Conservation (phyloP, 768 basidiomycete species). For the Rossbeevera mucosa region DNA sequence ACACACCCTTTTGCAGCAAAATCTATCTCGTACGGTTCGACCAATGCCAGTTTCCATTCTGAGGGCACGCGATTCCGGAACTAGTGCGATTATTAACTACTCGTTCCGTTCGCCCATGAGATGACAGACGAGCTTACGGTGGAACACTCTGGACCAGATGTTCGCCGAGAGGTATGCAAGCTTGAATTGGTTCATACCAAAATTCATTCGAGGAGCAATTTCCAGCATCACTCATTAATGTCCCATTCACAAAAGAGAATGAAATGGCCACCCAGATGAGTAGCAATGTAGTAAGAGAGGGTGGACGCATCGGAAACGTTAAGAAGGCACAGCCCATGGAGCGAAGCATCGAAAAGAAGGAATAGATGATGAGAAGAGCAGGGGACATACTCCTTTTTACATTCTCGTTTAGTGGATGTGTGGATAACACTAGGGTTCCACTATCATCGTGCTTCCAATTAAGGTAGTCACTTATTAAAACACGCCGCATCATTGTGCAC, state of each 20-base stretch:
- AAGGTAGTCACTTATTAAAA: background rate
- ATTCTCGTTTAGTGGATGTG: background rate
- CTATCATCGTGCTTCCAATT: slow-evolving; percentile 4
- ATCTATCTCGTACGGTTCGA: slow-evolving; percentile 8
- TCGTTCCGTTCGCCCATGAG: background rate
- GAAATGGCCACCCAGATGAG: slow-evolving; percentile 7
- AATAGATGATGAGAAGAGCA: background rate
- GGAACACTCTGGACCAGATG: slow-evolving; percentile 4
- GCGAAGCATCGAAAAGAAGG: background rate
- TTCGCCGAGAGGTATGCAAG: slow-evolving; percentile 9
- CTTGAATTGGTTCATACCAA: slow-evolving; percentile 11
- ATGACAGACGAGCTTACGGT: slow-evolving; percentile 9
- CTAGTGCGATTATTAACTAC: slow-evolving; percentile 6
- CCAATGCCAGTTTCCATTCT: slow-evolving; percentile 13
- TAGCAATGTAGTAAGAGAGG: background rate
- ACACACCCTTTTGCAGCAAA: background rate
- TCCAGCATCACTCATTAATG: slow-evolving; percentile 5
- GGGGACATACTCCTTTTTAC: background rate
- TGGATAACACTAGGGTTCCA: background rate
- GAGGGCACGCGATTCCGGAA: slow-evolving; percentile 6
- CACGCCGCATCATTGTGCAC: background rate
- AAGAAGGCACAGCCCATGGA: slow-evolving; percentile 7
- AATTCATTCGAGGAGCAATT: slow-evolving; percentile 15
- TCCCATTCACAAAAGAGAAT: slow-evolving; percentile 6
- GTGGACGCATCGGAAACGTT: background rate